Evolutionary conservation across 202 grass and related monocot species (phyloP), one percentile per base, ranked within the genome.

Genomic region (Musa balbisiana): DNA sequence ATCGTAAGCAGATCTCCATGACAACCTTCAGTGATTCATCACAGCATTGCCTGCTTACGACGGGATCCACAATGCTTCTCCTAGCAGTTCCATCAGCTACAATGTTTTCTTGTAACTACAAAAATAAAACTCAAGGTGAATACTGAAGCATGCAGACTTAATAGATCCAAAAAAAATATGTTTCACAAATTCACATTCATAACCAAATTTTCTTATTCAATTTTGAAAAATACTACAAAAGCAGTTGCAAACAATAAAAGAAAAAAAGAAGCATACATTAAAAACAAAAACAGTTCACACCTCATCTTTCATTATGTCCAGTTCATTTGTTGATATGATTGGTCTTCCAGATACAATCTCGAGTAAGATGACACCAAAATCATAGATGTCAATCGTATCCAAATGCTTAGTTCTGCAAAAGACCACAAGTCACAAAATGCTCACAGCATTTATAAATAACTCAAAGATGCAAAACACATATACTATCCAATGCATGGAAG

Each of bases 331-430:
- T 15, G 91, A 89, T 26, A 84, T 92, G 64, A 99, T 92, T 3
- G 87, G 83, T 15, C 78, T 89, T 52, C 95, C 95, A 5, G 81
- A 80, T 19, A 99, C 23, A 51, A 90, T 83, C 84, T 99, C 95
- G 1, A 99, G 78, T 50, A 99, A 85, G 60, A 99, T 92, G 74
- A 99, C 81, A 0, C 95, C 95, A 33, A 99, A 90, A 72, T 99
- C 95, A 73, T 88, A 98, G 43, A 98, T 91, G 81, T 99, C 95
- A 9, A 87, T 80, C 83, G 92, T 94, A 78, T 94, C 95, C 5
- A 83, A 77, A 19, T 90, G 88, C 2, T 83, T 80, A n/a, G 79
- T 73, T 75, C 95, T 92, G 84, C 20, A 74, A 68, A 67, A 50
- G 59, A 17, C 17, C 16, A 70, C 15, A 51, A 33, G 67, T 51